Percentiles rank a stretch among this genome's conserved stretches.
Conservation (phyloP, 1,284 basidiomycete genomes). For the Nidula niveotomentosa region DNA sequence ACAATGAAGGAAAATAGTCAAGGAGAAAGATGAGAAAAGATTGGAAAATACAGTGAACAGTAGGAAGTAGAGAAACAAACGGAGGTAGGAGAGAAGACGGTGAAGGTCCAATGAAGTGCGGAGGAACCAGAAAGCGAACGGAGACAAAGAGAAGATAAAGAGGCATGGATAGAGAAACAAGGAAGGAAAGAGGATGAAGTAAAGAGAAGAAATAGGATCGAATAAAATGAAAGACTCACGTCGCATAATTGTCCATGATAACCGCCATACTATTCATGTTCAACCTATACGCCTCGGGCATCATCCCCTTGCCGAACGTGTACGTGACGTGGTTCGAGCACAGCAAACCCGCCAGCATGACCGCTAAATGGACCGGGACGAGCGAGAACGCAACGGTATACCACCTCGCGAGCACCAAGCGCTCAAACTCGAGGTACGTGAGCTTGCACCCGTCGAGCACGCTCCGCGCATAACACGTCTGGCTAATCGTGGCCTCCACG, state of each 20-base stretch:
- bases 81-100: too few species aligned
- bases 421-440: slow-evolving; percentile 53
- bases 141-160: too few species aligned
- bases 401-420: slow-evolving; percentile 50
- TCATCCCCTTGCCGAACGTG: slow-evolving; percentile 79
- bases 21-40: too few species aligned
- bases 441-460: slow-evolving; percentile 66
- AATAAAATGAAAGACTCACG: slow-evolving; percentile 27
- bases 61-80: too few species aligned
- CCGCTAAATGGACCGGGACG: slow-evolving; percentile 54
- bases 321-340: slow-evolving; percentile 78
- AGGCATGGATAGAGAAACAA: too few species aligned
- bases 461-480: slow-evolving; percentile 64
- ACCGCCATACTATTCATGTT: slow-evolving; percentile 64
- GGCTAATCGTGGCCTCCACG: slow-evolving; percentile 64
- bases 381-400: slow-evolving; percentile 52
- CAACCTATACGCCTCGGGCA: slow-evolving; percentile 70
- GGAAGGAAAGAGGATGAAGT: too few species aligned
- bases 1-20: too few species aligned
- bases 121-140: too few species aligned
- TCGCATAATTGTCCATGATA: slow-evolving; percentile 72
- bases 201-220: too few species aligned
- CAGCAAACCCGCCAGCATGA: slow-evolving; percentile 55
- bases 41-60: too few species aligned
- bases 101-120: too few species aligned